Evolutionary conservation across 257 asterid genomes (phyloP), one percentile per base, ranked within the genome.

Genomic region (Fraxinus pennsylvanica): DNA sequence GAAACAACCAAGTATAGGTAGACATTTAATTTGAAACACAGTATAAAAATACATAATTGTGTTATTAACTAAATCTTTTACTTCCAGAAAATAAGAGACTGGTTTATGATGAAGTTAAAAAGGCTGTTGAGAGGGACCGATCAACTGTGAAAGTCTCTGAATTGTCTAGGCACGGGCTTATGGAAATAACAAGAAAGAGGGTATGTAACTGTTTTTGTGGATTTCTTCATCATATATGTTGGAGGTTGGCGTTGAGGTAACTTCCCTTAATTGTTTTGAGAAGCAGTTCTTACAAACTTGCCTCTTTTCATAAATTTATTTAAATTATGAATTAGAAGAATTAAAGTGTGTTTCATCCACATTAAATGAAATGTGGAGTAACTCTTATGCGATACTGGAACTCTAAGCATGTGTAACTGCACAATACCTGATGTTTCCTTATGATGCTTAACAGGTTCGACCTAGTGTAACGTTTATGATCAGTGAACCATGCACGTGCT

Each of bases 161-260:
- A 78, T 79, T 93, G 76, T 93, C 99, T 73, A 90, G 90, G 83
- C 85, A 93, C n/a, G 99, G 97, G 77, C 97, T 95, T 75, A 95
- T 95, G 99, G 99, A 95, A 87, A 93, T 95, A 76, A 95, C 97
- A 66, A 84, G 98, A 71, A 95, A 95, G 90, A 86, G 99, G 90
- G 99, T 95, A 84, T 81, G 88, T 85, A 47, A 71, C 65, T 52
- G 47, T 35, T 29, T 73, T 70, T 7, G n/a, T 38, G 39, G 15
- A 7, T 38, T 68, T 21, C 29, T 52, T 10, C 68, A 9, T 21
- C 68, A 6, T 61, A 8, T 21, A 2, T 61, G 33, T 29, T 61
- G 68, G 17, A 2, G 33, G 33, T 22, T 8, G 66, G 66, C n/a
- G 27, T 57, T 57, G 27, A 4, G 12, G 27, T 27, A 9, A 25